Percentiles rank a stretch among this genome's conserved stretches.
Evolutionary conservation across 805 yeast genomes (phyloP).

Genomic region (Monosporozyma solicola): DNA sequence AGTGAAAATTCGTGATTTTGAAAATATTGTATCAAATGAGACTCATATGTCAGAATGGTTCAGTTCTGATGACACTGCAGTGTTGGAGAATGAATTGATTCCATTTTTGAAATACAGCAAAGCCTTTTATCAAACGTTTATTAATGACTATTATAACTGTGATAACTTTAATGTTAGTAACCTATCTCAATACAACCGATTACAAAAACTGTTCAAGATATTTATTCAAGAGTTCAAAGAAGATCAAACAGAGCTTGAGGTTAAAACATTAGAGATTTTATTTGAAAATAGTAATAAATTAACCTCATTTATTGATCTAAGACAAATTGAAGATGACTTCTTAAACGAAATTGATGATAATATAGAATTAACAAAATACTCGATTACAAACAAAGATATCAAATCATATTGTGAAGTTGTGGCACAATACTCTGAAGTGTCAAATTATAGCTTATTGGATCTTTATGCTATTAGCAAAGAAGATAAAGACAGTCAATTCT

Average conservation of each 20-base stretch:
- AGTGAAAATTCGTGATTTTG: constrained; percentile 19
- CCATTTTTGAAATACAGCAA: constrained; percentile 16
- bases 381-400: constrained; percentile 8
- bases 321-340: constrained; percentile 7
- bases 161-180: constrained; percentile 13
- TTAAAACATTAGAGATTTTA: constrained; percentile 11
- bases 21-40: constrained; percentile 2
- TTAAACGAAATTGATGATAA: constrained; percentile 9
- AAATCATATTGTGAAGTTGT: constrained; percentile 12
- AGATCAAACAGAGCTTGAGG: constrained; percentile 1
- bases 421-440: constrained; percentile 4
- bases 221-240: not conserved
- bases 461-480: constrained; percentile 16
- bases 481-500: constrained; percentile 16
- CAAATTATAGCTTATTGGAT: constrained; percentile 13
- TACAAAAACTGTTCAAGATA: constrained; percentile 6
- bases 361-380: constrained; percentile 1
- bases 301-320: constrained; percentile 1
- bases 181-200: constrained; percentile 10
- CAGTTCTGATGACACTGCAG: not conserved
- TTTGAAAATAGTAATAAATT: constrained; percentile 15
- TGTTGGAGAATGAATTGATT: constrained; percentile 12
- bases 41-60: not conserved
- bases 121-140: constrained; percentile 8
- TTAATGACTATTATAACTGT: constrained; percentile 9